Base-by-base conservation (phyloP, 345 rosid species). In the Ceriops zippeliana region DNA sequence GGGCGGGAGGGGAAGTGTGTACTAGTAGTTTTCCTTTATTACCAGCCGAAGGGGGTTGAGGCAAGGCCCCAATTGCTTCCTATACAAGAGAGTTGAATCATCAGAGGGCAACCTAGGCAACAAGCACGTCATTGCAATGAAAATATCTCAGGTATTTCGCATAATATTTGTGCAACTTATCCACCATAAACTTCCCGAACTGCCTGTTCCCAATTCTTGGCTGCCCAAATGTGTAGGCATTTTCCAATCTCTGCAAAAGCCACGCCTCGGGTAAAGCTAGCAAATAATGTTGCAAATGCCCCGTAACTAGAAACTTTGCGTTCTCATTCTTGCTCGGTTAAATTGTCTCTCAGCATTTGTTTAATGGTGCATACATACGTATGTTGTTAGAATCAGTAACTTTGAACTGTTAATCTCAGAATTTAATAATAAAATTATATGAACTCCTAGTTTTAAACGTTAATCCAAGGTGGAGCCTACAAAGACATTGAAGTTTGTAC, bases 391-490 rank as follows among this genome's bases (percentile, higher is more conserved):
- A 13, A 15, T 46, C 17, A 2, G 62, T 31, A 15, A 2, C 32
- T 31, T 31, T 31, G 5, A 31, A 31, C 5, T 5, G 5, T 31
- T 31, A 31, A 31, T 31, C 32, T 4, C 32, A 5, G 5, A 5
- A 31, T 31, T 5, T 2, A 4, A 31, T 31, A 31, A 31, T 0
- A 31, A 31, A 31, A 5, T 31, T 5, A 31, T 31, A 3, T 31
- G 5, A 31, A 31, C 5, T 30, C 5, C 5, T 2, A 30, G 5
- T 31, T 31, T 31, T 31, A 31, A 31, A 74, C 87, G 84, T 79
- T 53, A 86, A 89, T 47, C 91, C 91, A 3, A 81, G 74, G 28
- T 89, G 91, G 70, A 83, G 51, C 56, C 74, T 83, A n/a, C 86
- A 89, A 4, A 85, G 76, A 37, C 80, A 67, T 19, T 70, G 38